Conservation (phyloP, 352 stramenopile species). For the Pilasporangium apinafurcum region DNA sequence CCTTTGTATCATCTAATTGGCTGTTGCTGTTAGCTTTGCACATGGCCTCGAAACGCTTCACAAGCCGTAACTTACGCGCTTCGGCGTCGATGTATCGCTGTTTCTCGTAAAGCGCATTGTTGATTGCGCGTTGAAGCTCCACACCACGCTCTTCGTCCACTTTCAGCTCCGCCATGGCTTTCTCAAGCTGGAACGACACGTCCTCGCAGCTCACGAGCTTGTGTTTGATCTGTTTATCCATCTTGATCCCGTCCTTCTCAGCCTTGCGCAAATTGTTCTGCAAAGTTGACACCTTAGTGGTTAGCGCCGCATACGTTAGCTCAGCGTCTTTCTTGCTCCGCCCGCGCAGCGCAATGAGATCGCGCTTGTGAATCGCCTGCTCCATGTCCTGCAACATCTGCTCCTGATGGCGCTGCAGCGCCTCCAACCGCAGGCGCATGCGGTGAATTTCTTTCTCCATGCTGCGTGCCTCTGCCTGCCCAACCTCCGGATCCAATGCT, state of each 20-base stretch:
- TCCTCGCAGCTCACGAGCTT: conserved; percentile 59
- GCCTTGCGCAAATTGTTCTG: conserved; percentile 68
- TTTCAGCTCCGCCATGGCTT: conserved; percentile 72
- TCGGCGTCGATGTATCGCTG: conserved; percentile 81
- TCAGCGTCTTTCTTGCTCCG: conserved; percentile 76
- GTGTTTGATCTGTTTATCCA: conserved; percentile 65
- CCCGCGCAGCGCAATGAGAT: conserved; percentile 88
- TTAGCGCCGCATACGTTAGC: conserved; percentile 79
- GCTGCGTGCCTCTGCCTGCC: conserved; percentile 82
- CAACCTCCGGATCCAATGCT: conserved; percentile 89
- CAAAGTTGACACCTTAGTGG: conserved; percentile 77
- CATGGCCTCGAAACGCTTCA: conserved; percentile 60
- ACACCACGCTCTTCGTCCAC: conserved; percentile 60
- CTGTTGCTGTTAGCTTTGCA: conserved; percentile 22
- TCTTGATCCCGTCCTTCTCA: conserved; percentile 44
- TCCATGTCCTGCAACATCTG: conserved; percentile 94
- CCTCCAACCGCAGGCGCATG: conserved; percentile 91
- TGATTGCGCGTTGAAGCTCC: conserved; percentile 76
- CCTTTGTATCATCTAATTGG: conserved; percentile 39
- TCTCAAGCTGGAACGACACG: conserved; percentile 70
- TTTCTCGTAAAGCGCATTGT: conserved; percentile 88
- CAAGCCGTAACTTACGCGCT: conserved; percentile 59
- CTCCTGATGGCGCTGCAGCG: conserved; percentile 88
- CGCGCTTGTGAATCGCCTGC: conserved; percentile 89
- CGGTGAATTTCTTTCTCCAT: conserved; percentile 97